Evolutionary conservation across 2,329 filamentous ascomycete species (phyloP).

Genomic region (Pezicula neosporulosa): DNA sequence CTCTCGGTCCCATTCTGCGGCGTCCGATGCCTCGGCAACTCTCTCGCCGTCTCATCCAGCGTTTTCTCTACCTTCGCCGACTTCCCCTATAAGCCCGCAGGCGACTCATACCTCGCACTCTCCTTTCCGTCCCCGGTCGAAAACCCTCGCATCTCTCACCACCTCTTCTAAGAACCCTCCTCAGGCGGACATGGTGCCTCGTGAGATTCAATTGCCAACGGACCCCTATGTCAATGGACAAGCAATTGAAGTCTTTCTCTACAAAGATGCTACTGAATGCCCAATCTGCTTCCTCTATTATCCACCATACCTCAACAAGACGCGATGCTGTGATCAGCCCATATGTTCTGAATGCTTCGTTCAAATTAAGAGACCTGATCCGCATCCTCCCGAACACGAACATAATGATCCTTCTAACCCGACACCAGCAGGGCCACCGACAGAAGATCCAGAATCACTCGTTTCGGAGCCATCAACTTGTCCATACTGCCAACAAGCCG

Average conservation of each 20-base stretch:
- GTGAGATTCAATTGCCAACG: conserved; percentile 74
- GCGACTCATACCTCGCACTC: conserved; percentile 43
- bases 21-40: conserved; percentile 65
- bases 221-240: conserved; percentile 95
- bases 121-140: conserved; percentile 78
- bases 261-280: conserved; percentile 87
- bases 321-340: conserved; percentile 89
- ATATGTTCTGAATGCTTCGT: conserved; percentile 99
- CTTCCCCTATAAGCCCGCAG: conserved; percentile 39
- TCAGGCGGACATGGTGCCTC: conserved; percentile 67
- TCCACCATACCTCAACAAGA: conserved; percentile 89
- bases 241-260: conserved; percentile 85
- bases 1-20: conserved; percentile 71
- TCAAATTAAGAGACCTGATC: conserved; percentile 93
- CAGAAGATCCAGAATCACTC: conserved; percentile 55
- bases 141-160: conserved; percentile 80
- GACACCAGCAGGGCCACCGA: conserved; percentile 25
- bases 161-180: conserved; percentile 70
- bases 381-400: conserved; percentile 77
- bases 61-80: conserved; percentile 57
- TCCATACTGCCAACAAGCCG: conserved; percentile 90
- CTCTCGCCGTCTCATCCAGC: conserved; percentile 58
- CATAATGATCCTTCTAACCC: conserved; percentile 27
- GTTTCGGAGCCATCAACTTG: conserved; percentile 90
- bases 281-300: conserved; percentile 97